Evolutionary conservation across 768 basidiomycete species (phyloP).

Genomic region (Mrakia hoshinonis): DNA sequence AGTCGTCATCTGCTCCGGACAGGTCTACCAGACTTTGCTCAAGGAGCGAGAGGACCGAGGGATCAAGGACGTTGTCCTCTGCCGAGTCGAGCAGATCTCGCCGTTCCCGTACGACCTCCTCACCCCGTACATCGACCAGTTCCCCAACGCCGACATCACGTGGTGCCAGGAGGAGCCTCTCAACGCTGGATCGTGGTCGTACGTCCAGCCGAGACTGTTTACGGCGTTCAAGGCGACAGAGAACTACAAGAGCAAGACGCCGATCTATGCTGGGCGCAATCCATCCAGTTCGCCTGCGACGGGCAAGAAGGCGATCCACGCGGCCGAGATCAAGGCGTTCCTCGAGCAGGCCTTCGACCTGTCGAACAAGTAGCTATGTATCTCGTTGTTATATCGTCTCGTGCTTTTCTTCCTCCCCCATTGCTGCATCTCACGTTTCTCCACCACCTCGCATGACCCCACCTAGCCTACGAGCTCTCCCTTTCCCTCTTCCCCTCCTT

Average conservation of each 20-base stretch:
- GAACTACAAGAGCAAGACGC: slow-evolving; percentile 84
- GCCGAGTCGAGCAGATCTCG: slow-evolving; percentile 85
- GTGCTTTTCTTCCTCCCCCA: no score
- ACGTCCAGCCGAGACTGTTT: slow-evolving; percentile 46
- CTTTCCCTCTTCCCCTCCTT: not conserved
- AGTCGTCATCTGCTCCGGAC: slow-evolving; percentile 86
- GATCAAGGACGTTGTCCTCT: slow-evolving; percentile 84
- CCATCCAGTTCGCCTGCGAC: slow-evolving; percentile 89
- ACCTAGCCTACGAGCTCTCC: not conserved
- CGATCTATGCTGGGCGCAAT: slow-evolving; percentile 81
- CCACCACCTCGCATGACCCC: not conserved
- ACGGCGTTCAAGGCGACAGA: slow-evolving; percentile 86
- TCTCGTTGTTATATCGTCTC: no score
- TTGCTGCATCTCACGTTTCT: no score
- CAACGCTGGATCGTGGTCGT: slow-evolving; percentile 96
- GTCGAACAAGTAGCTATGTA: not conserved
- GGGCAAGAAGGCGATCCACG: slow-evolving; percentile 59
- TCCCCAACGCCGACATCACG: slow-evolving; percentile 84
- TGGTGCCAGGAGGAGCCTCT: slow-evolving; percentile 98
- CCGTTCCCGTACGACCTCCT: slow-evolving; percentile 97
- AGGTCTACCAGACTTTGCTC: slow-evolving; percentile 84
- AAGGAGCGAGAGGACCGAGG: slow-evolving; percentile 85
- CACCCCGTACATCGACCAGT: slow-evolving; percentile 88
- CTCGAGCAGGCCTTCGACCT: slow-evolving; percentile 42
- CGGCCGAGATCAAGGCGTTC: slow-evolving; percentile 74